These are phyloP conservation scores for Citrus inodora DNA, from an alignment of 345 rosid species.

Conservation along the genomic window DNA sequence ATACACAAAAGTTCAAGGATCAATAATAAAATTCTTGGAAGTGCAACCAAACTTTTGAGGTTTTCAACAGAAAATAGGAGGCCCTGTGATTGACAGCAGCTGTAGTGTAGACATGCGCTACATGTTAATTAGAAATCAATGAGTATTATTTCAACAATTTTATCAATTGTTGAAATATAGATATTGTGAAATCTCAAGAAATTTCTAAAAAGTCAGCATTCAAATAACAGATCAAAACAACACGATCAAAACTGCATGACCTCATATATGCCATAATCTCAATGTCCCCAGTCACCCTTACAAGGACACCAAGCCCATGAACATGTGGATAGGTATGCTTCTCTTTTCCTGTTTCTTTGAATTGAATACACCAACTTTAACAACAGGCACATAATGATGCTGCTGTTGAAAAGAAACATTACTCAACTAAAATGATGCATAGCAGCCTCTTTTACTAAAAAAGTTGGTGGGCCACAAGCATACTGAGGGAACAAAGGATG, in stretches of 20 bases:
- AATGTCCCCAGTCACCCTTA: background rate
- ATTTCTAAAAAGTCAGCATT: background rate
- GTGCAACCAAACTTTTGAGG: background rate
- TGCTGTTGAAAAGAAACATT: constrained; percentile 4
- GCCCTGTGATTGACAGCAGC: background rate
- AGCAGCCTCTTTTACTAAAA: background rate
- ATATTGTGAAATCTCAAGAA: background rate
- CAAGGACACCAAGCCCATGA: background rate
- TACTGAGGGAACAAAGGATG: background rate
- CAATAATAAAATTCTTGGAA: background rate
- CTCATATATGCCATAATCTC: background rate
- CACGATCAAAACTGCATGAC: background rate
- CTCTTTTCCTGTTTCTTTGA: constrained; percentile 1
- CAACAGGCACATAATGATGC: constrained; percentile 1
- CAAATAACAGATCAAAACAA: background rate
- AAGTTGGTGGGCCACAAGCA: background rate
- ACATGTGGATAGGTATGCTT: background rate
- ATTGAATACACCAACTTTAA: constrained; percentile 1
- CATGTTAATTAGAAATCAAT: background rate
- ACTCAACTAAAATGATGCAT: background rate
- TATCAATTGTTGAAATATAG: background rate
- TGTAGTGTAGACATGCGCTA: background rate
- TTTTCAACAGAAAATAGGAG: background rate
- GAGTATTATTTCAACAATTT: background rate
- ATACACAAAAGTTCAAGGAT: background rate